These are phyloP conservation scores for Saccharomyces uvarum DNA, from an alignment of 1,139 yeast genomes.

Conservation along the genomic window DNA sequence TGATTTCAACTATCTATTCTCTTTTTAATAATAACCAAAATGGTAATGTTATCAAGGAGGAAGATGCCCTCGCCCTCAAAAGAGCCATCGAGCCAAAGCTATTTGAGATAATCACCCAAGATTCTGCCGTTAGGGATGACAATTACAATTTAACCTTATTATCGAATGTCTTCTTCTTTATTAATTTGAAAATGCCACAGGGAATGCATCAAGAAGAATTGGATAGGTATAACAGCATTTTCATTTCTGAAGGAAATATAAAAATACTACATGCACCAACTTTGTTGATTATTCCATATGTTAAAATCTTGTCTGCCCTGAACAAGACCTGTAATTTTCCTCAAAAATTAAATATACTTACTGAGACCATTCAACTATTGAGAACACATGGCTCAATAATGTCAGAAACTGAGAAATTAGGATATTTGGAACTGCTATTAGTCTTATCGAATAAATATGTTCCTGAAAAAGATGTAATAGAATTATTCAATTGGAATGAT, in stretches of 20 bases:
- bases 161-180: constrained; percentile 22
- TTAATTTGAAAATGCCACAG: constrained; percentile 16
- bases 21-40: constrained; percentile 23
- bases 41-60: constrained; percentile 11
- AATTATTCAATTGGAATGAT: constrained; percentile 12
- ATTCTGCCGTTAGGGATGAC: constrained; percentile 17
- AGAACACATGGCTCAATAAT: constrained; percentile 3
- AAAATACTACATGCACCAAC: constrained; percentile 34
- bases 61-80: constrained; percentile 16
- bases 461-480: constrained; percentile 12
- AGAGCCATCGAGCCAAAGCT: constrained; percentile 17
- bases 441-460: constrained; percentile 50
- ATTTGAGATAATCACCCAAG: constrained; percentile 11
- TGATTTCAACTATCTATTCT: constrained; percentile 27
- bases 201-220: constrained; percentile 16
- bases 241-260: constrained; percentile 10
- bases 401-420: constrained; percentile 35
- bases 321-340: constrained; percentile 33
- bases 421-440: constrained; percentile 53
- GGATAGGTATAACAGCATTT: constrained; percentile 12
- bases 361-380: constrained; percentile 14
- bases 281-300: constrained; percentile 42
- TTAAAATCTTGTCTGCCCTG: constrained; percentile 44
- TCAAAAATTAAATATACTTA: constrained; percentile 9
- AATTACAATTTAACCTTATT: constrained; percentile 25